These are phyloP conservation scores for Russula brevipes DNA, from an alignment of 768 basidiomycete genomes.

Conservation along the genomic window DNA sequence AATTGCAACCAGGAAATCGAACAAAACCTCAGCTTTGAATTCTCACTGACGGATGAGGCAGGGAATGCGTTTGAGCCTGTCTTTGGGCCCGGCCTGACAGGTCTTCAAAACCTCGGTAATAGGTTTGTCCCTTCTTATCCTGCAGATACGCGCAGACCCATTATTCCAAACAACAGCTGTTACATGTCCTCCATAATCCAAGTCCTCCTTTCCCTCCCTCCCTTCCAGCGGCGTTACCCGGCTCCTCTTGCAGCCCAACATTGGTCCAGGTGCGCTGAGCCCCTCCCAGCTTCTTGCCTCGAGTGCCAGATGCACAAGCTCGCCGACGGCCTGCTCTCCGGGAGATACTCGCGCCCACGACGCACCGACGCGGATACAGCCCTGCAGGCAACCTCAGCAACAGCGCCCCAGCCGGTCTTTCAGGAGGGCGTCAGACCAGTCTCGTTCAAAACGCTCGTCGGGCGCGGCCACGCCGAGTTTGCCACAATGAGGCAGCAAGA, in stretches of 20 bases:
- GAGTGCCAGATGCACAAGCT: conserved; percentile 94
- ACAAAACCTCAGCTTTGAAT: conserved; percentile 92
- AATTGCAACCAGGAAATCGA: conserved; percentile 71
- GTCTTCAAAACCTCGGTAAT: conserved; percentile 89
- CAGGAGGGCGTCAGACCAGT: conserved; percentile 81
- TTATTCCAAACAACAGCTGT: conserved; percentile 49
- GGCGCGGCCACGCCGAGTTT: conserved; percentile 91
- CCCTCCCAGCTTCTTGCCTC: conserved; percentile 77
- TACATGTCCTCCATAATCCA: conserved; percentile 97
- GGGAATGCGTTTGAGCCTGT: conserved; percentile 85
- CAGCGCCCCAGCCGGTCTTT: conserved; percentile 47
- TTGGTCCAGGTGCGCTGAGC: conserved; percentile 53
- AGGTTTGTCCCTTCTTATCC: conserved; percentile 40
- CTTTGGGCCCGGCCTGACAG: conserved; percentile 85
- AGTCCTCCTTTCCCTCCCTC: conserved; percentile 71
- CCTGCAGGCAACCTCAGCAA: conserved; percentile 24
- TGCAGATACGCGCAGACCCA: conserved; percentile 2
- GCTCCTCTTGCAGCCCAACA: conserved; percentile 44
- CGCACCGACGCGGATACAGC: conserved; percentile 31
- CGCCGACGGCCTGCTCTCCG: conserved; percentile 87
- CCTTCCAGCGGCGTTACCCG: conserved; percentile 72
- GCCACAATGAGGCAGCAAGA: conserved; percentile 97
- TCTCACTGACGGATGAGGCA: conserved; percentile 80
- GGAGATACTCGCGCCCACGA: conserved; percentile 74
- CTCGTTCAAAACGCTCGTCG: conserved; percentile 84